A percentile compares a stretch with the other conserved stretches of the same genome.
Conservation (phyloP, 179 eudicot species). For the Corrigiola litoralis region DNA sequence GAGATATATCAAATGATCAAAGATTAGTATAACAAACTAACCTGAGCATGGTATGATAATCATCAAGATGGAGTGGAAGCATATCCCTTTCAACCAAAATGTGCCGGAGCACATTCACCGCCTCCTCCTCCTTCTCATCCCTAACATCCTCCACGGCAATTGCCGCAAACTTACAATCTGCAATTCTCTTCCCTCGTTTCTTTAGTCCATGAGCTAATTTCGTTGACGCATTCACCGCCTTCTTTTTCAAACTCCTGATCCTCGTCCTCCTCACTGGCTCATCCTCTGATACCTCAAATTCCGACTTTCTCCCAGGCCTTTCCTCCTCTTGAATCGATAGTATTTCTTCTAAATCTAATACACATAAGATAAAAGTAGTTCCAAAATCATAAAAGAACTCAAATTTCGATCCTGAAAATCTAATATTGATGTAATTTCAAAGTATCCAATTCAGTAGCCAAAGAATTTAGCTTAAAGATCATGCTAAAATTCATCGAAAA, state of each 20-base stretch:
- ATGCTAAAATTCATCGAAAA: no score
- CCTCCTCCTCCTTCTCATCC: constrained; percentile 80
- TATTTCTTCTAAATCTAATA: constrained; percentile 28
- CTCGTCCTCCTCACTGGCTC: constrained; percentile 59
- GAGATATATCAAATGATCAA: not conserved
- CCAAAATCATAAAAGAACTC: not conserved
- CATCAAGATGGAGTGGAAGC: constrained; percentile 75
- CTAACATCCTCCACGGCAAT: constrained; percentile 63
- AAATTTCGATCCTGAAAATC: no score
- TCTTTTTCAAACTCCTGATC: constrained; percentile 76
- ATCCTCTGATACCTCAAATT: constrained; percentile 64
- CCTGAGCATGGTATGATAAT: constrained; percentile 83
- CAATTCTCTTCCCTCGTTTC: constrained; percentile 57
- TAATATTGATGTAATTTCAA: no score
- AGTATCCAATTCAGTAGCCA: no score
- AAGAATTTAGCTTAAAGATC: no score
- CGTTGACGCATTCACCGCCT: constrained; percentile 70
- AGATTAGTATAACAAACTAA: constrained; percentile 12
- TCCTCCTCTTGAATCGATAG: constrained; percentile 46
- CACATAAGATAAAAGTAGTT: not conserved
- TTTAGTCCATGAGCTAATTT: constrained; percentile 54
- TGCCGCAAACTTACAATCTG: constrained; percentile 63
- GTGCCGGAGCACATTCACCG: constrained; percentile 62
- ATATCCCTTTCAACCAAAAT: constrained; percentile 60
- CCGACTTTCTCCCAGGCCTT: constrained; percentile 47